Conservation (phyloP, 495 filamentous ascomycete genomes). For the Trichocladium uniseriatum region DNA sequence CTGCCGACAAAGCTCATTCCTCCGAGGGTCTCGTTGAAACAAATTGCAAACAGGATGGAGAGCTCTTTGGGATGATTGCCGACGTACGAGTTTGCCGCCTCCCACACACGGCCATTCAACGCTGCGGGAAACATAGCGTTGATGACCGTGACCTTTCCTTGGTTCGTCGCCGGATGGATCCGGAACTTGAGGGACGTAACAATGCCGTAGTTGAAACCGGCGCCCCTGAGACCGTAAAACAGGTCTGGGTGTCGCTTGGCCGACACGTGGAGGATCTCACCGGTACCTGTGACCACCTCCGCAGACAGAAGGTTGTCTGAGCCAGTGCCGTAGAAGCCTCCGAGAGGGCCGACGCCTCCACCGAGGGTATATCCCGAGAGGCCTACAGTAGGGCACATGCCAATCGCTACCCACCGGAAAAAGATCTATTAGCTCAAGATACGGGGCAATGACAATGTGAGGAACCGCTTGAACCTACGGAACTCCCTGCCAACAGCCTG, state of each 20-base stretch:
- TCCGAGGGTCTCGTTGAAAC: too few relatives aligned
- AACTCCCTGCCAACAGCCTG: conserved; percentile 4
- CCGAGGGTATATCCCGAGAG: background rate
- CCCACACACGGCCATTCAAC: background rate
- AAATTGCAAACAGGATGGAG: too few relatives aligned
- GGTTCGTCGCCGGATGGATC: background rate
- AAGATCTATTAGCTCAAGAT: too few relatives aligned
- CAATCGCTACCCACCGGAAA: too few relatives aligned
- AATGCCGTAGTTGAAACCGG: conserved; percentile 41
- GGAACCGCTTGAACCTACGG: too few relatives aligned
- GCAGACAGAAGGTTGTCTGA: background rate
- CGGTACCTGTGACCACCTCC: background rate
- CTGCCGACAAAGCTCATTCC: too few relatives aligned
- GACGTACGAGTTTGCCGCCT: background rate
- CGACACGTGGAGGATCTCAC: conserved; percentile 17
- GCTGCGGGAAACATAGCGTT: too few relatives aligned
- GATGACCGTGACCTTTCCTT: background rate
- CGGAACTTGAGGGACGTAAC: conserved; percentile 19
- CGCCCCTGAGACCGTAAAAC: conserved; percentile 33
- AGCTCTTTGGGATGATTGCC: too few relatives aligned
- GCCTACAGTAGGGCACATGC: too few relatives aligned
- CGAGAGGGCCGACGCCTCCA: background rate
- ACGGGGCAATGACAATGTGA: too few relatives aligned
- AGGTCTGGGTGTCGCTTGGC: conserved; percentile 31
- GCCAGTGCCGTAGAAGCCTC: background rate